Evolutionary conservation across 1,139 yeast genomes (phyloP), one percentile per base, ranked within the genome.

Genomic region (Ogataea hybrid): DNA sequence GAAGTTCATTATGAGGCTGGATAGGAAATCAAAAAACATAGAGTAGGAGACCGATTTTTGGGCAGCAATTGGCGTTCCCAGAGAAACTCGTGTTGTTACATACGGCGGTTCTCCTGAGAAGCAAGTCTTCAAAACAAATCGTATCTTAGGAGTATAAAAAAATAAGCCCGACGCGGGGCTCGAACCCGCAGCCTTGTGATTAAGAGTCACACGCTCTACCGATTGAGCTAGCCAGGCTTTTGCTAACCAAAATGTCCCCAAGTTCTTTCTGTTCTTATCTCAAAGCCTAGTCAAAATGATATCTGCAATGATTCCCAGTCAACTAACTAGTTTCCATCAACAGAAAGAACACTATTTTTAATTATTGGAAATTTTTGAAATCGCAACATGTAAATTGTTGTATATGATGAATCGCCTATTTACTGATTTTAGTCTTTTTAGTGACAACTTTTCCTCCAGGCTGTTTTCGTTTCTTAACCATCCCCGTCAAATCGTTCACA

Each of bases 401-500:
- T 23, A 28, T 15, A 16, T 22, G 23, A 15, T 20, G 11, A 20
- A 7, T 31, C 14, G 21, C 38, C 14, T 40, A 35, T 20, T 38
- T 41, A 43, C 32, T 42, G 27, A 39, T 30, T 39, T 46, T 51
- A 2, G 40, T 31, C 30, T 41, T 50, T 37, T 51, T 49, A 23
- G 40, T 48, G 14, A 43, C 39, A 36, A 39, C 37, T 17, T 41
- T 43, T 4, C 50, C 50, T 5, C 39, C 35, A 12, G 46, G 38
- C 17, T 45, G 49, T 37, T 62, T 62, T 36, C 66, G 57, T 56
- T 72, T 74, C 57, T 77, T 74, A 12, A 81, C 80, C 62, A 77
- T 67, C 6, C 74, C 65, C 3, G 80, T 73, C 48, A 81, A 65
- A 54, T 81, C 86, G 50, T 77, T 78, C 14, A 81, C 79, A 8